phyloP scores from a whole-genome alignment of 2,329 filamentous ascomycete genomes.

The Aspergillus nomiae region DNA sequence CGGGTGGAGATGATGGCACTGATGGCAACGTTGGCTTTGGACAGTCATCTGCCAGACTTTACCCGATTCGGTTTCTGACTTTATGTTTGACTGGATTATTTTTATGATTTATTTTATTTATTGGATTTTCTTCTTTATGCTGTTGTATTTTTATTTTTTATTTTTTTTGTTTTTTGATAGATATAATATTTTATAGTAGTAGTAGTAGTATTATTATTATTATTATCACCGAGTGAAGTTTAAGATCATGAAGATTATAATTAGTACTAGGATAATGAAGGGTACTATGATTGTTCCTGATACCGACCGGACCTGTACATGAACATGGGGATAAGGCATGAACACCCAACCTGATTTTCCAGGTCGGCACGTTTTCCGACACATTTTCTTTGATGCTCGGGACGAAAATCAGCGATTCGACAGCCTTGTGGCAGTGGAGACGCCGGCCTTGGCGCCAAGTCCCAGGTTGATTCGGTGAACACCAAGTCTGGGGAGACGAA shows the following conservation, averaged over 20 bases:
- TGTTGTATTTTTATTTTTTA: too few relatives aligned
- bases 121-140: too few relatives aligned
- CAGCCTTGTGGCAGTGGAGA: constrained; percentile 18
- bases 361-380: constrained; percentile 19
- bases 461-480: not conserved
- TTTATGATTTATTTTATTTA: not conserved
- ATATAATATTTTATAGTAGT: not conserved
- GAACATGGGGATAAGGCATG: not conserved
- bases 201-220: not conserved
- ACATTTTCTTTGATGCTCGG: constrained; percentile 11
- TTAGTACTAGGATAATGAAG: not conserved
- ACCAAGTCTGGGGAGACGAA: not conserved
- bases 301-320: not conserved
- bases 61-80: not conserved
- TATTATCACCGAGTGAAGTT: not conserved
- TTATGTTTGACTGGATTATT: not conserved
- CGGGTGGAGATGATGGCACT: not conserved
- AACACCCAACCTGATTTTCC: not conserved
- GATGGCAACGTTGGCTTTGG: not conserved
- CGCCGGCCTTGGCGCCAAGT: not conserved
- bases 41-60: not conserved
- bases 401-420: constrained; percentile 10
- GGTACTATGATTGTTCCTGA: not conserved
- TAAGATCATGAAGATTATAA: not conserved
- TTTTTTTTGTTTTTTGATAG: not conserved